A percentile compares a stretch with the other conserved stretches of the same genome.
Conservation (phyloP, 2,329 filamentous ascomycete genomes). For the Monilinia polystroma region DNA sequence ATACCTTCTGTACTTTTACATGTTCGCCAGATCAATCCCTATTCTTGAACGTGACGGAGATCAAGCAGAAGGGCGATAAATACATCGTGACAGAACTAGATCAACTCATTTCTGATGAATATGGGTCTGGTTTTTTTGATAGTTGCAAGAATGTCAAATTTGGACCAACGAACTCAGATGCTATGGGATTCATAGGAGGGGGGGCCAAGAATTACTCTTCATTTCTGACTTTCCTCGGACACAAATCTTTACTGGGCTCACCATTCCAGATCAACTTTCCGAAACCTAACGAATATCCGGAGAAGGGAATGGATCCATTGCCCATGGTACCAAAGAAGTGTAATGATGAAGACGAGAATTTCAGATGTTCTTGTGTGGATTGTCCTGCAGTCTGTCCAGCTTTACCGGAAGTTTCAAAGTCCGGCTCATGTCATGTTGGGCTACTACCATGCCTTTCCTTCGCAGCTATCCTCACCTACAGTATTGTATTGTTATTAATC, state of each 20-base stretch:
- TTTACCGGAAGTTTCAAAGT: conserved; percentile 71
- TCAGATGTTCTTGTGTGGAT: conserved; percentile 90
- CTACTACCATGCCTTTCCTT: conserved; percentile 91
- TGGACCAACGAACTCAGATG: conserved; percentile 86
- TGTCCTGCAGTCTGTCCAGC: conserved; percentile 83
- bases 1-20: conserved; percentile 96
- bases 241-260: conserved; percentile 79
- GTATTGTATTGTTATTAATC: conserved; percentile 67
- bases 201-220: conserved; percentile 86
- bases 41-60: conserved; percentile 88
- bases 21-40: conserved; percentile 96
- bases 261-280: conserved; percentile 98
- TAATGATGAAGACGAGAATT: conserved; percentile 82
- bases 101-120: conserved; percentile 80
- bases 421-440: conserved; percentile 77
- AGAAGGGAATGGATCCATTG: conserved; percentile 69
- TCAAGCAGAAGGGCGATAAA: conserved; percentile 54
- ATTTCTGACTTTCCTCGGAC: conserved; percentile 87
- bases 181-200: conserved; percentile 94
- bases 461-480: conserved; percentile 83
- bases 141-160: conserved; percentile 99
- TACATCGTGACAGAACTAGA: conserved; percentile 82
- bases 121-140: conserved; percentile 85
- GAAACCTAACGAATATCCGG: conserved; percentile 53
- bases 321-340: conserved; percentile 78